Evolutionary conservation across 768 basidiomycete genomes (phyloP).

Genomic region (Termitomyces sp.): DNA sequence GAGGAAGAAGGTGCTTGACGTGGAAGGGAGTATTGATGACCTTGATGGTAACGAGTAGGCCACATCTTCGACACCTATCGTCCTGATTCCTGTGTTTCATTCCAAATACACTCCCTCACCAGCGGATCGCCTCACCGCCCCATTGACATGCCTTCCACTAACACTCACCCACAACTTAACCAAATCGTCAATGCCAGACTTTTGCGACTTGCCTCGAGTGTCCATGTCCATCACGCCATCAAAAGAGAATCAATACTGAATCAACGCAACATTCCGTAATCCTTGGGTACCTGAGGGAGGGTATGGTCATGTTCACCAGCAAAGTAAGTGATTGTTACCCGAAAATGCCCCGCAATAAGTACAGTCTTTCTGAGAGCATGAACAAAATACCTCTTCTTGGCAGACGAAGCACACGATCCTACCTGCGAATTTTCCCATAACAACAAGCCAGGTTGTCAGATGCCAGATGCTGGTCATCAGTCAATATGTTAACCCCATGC

Average conservation of each 20-base stretch:
- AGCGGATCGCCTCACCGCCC: not conserved
- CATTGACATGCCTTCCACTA: not conserved
- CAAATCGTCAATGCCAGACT: not conserved
- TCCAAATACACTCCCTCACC: not conserved
- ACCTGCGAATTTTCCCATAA: too few relatives aligned
- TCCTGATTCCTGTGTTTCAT: not conserved
- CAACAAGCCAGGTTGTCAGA: not conserved
- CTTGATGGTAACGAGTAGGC: slow-evolving; percentile 19
- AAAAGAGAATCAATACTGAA: not conserved
- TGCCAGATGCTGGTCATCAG: not conserved
- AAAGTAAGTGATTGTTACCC: not conserved
- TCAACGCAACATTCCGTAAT: not conserved
- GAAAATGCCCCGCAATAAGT: not conserved
- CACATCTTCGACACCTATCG: not conserved
- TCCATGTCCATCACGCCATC: not conserved
- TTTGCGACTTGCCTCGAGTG: not conserved
- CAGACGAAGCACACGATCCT: too few relatives aligned
- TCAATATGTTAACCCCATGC: not conserved
- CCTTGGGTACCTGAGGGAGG: not conserved
- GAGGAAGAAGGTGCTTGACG: slow-evolving; percentile 23
- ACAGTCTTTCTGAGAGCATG: too few relatives aligned
- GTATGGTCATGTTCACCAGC: not conserved
- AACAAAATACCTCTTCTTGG: too few relatives aligned
- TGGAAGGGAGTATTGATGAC: slow-evolving; percentile 13
- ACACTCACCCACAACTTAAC: not conserved